phyloP scores from a whole-genome alignment of 805 yeast genomes.

The Nakazawaea pomicola region DNA sequence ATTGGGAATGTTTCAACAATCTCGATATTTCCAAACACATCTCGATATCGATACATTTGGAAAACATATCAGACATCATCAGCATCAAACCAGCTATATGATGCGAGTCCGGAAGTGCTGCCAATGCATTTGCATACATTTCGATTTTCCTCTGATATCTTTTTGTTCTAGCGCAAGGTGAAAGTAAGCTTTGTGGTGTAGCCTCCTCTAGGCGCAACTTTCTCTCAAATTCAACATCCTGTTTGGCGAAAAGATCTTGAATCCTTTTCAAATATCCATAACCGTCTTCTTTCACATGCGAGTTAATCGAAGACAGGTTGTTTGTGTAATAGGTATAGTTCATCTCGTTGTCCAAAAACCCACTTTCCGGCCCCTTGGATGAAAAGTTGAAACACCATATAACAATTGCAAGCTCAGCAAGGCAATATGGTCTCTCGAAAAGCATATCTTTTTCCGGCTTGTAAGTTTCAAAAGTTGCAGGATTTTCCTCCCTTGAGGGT shows the following conservation, averaged over 20 bases:
- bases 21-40: conserved; percentile 13
- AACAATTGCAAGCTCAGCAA: conserved; percentile 9
- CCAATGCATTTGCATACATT: conserved; percentile 10
- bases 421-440: conserved; percentile 8
- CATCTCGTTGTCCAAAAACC: conserved; percentile 21
- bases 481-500: conserved; percentile 21
- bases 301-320: conserved; percentile 1
- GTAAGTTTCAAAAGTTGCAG: conserved; percentile 1
- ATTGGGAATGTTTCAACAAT: conserved; percentile 14
- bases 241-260: conserved; percentile 16
- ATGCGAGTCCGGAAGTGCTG: conserved; percentile 1
- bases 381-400: conserved; percentile 14
- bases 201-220: not conserved
- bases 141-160: conserved; percentile 9
- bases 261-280: conserved; percentile 42
- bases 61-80: conserved; percentile 10
- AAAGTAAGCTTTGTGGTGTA: too few relatives aligned
- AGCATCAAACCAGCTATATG: conserved; percentile 14
- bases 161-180: not conserved
- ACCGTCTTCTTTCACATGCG: conserved; percentile 41
- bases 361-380: conserved; percentile 19
- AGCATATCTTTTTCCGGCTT: conserved; percentile 7
- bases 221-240: conserved; percentile 5
- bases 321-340: conserved; percentile 8
- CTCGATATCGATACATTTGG: conserved; percentile 6